These are phyloP conservation scores for Pseudofabraea citricarpa DNA, from an alignment of 2,329 filamentous ascomycete species.

Conservation along the genomic window DNA sequence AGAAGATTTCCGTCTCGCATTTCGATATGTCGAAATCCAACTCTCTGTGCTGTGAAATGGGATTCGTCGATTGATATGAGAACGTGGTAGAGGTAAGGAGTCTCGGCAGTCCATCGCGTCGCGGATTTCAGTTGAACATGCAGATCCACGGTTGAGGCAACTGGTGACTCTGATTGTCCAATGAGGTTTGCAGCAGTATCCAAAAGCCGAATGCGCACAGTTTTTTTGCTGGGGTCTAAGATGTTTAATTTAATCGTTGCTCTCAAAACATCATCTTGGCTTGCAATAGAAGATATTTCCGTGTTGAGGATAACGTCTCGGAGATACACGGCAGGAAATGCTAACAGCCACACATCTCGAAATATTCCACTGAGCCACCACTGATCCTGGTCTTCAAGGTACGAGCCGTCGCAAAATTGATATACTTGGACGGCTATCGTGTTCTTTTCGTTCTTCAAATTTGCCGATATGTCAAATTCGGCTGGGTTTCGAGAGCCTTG, in stretches of 20 bases:
- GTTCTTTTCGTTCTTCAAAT: slow-evolving; percentile 21
- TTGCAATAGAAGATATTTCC: slow-evolving; percentile 40
- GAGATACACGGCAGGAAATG: slow-evolving; percentile 46
- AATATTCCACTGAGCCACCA: slow-evolving; percentile 65
- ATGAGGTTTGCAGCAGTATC: not conserved
- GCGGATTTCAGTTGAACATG: slow-evolving; percentile 39
- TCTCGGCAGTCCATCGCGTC: slow-evolving; percentile 61
- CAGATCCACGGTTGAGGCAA: not conserved
- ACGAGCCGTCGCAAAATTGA: slow-evolving; percentile 47
- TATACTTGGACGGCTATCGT: slow-evolving; percentile 44
- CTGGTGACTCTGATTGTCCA: not conserved
- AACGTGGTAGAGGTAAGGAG: slow-evolving; percentile 50
- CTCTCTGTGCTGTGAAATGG: slow-evolving; percentile 27
- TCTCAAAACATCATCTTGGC: slow-evolving; percentile 40
- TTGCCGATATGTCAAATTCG: slow-evolving; percentile 47
- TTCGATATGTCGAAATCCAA: slow-evolving; percentile 48
- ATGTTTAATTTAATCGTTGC: slow-evolving; percentile 28
- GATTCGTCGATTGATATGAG: slow-evolving; percentile 31
- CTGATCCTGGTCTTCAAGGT: slow-evolving; percentile 51
- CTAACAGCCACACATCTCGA: slow-evolving; percentile 57
- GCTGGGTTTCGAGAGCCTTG: slow-evolving; percentile 49
- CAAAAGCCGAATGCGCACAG: not conserved
- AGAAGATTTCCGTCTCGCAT: slow-evolving; percentile 41
- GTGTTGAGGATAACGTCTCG: slow-evolving; percentile 51
- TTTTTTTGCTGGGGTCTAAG: not conserved